Base-by-base conservation (phyloP, 2,329 filamentous ascomycete genomes). In the Aspergillus japonicus region DNA sequence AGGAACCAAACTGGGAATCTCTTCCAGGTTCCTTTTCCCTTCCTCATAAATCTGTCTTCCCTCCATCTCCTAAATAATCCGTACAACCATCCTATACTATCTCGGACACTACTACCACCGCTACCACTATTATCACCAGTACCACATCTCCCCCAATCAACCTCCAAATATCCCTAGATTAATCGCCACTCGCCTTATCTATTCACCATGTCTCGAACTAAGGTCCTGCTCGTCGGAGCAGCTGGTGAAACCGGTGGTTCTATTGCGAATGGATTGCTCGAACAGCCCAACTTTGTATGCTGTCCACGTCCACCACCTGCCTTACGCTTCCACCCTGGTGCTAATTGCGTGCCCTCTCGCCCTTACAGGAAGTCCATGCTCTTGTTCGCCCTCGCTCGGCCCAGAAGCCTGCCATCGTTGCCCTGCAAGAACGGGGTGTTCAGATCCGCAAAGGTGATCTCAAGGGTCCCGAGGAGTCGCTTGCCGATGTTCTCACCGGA, bases 381-480 rank as follows among this genome's bases (percentile, higher is more conserved):
- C 72, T 85, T 12, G 73, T 79, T 7, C 78, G 83, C 19, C 76
- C 78, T 8, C 65, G 73, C 3, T 85, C 82, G 1, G 64, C 78
- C n/a, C 64, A 77, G 23, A 85, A 83, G 56, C 77, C 80, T 2
- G 75, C 75, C 16, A 76, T 79, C 42, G 56, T 71, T 2, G 69
- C 68, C 0, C 71, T 86, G 21, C 64, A 73, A 62, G 69, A 75
- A 3, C 74, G 71, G 7, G 81, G 82, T 2, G 69, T 84, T 21
- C 69, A 76, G 19, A 69, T 84, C 54, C 74, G 78, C 21, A 63
- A 75, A 14, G 72, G 71, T 21, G 81, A 85, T 62, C 68, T 84
- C 16, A 71, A 68, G 47, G 77, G 73, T 3, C 65, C 77, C 1
- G 71, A 78, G 39, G 75, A 80, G 4, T 68, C 77, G 1, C 72